Percentiles rank a stretch among this genome's conserved stretches.
phyloP scores from a whole-genome alignment of 2,329 filamentous ascomycete genomes.

The Corynespora cassiicola region DNA sequence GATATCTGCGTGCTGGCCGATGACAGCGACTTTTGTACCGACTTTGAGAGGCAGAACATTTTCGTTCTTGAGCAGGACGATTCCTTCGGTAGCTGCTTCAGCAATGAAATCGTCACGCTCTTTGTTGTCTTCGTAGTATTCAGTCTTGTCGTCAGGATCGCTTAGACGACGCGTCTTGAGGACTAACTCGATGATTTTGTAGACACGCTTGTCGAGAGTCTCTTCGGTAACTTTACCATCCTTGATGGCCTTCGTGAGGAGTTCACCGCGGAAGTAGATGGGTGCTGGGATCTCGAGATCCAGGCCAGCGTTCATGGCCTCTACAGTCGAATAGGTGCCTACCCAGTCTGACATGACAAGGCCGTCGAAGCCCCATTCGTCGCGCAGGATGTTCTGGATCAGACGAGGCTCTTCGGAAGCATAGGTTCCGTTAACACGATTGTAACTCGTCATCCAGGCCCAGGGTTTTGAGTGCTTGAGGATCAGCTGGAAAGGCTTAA shows the following conservation, averaged over 20 bases:
- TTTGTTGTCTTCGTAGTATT: no score
- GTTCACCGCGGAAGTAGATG: no score
- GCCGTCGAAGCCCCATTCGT: conserved; percentile 53
- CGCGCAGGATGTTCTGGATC: conserved; percentile 50
- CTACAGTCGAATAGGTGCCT: conserved; percentile 14
- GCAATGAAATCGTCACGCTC: no score
- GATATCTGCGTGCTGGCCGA: background rate
- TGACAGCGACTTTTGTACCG: background rate
- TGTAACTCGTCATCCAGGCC: conserved; percentile 57
- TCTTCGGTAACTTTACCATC: no score
- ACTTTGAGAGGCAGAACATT: background rate
- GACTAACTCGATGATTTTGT: no score
- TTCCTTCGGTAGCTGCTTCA: background rate
- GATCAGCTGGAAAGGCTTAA: conserved; percentile 66
- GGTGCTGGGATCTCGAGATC: conserved; percentile 26
- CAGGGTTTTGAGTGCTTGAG: conserved; percentile 67
- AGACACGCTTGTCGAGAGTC: no score
- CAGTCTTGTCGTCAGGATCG: no score
- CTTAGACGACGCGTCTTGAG: no score
- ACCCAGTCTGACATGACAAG: conserved; percentile 33
- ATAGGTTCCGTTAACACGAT: background rate
- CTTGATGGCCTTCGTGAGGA: no score
- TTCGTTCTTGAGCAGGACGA: background rate
- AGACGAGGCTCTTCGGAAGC: conserved; percentile 46
- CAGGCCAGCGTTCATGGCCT: conserved; percentile 16